Percentiles rank a stretch among this genome's conserved stretches.
phyloP scores from a whole-genome alignment of 306 rosid species.

The Glycine soja region DNA sequence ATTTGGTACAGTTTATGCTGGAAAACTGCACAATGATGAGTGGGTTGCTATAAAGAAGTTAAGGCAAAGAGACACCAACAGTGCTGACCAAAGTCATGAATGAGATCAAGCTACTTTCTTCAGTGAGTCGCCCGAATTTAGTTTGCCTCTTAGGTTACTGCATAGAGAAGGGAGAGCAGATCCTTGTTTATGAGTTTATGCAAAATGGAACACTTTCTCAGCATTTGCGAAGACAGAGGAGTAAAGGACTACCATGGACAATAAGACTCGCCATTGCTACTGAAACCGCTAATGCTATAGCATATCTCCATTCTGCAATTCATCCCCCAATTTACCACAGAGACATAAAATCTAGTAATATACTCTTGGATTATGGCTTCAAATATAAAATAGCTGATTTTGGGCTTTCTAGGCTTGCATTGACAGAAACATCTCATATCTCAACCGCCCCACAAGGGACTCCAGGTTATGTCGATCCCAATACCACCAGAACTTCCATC shows the following conservation, averaged over 20 bases:
- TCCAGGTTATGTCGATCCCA: conserved; percentile 98
- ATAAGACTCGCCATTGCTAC: conserved; percentile 80
- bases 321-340: conserved; percentile 97
- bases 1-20: conserved; percentile 89
- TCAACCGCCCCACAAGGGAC: conserved; percentile 99
- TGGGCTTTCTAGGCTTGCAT: conserved; percentile 96
- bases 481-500: conserved; percentile 93
- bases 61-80: conserved; percentile 32
- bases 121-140: conserved; percentile 89
- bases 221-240: conserved; percentile 81
- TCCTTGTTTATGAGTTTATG: conserved; percentile 90
- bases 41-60: conserved; percentile 90
- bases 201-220: conserved; percentile 88
- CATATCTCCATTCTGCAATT: conserved; percentile 87
- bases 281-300: conserved; percentile 90
- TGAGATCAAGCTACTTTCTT: conserved; percentile 92
- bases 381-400: conserved; percentile 97
- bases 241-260: conserved; percentile 89
- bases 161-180: conserved; percentile 92
- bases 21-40: conserved; percentile 78
- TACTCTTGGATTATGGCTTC: conserved; percentile 78
- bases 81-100: too few relatives aligned
- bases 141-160: conserved; percentile 97
- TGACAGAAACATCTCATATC: conserved; percentile 82
- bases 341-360: conserved; percentile 93